Evolutionary conservation across 108 stramenopile species (phyloP), one percentile per base, ranked within the genome.

Genomic region (Cylindrotheca fusiformis): DNA sequence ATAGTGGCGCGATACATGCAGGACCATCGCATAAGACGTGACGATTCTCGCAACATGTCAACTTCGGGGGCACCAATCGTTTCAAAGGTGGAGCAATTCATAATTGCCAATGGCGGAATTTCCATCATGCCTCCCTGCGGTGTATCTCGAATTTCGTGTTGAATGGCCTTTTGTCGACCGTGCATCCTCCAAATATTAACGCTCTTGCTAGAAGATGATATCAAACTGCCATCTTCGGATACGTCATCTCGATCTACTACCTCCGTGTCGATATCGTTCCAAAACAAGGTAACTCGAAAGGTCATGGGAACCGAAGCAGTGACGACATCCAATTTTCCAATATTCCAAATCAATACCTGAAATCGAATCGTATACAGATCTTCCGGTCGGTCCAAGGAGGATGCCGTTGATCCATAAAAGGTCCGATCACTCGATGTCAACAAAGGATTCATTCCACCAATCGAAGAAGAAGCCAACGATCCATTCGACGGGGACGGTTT

Each of bases 71-170:
- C 21, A 3, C 82, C 82, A 17, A 83, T 61, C 12, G 55, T 71
- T 32, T 83, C 78, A 54, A 83, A 83, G 1, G 29, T 52, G 2
- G 50, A 58, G 0, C 67, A 71, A 59, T 83, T 83, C 21, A 83
- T 72, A 50, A 83, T 83, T 22, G 82, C 75, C 1, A 83, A 28
- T 6, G 82, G 75, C 6, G 82, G 82, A 0, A 83, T 68, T 23
- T 83, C 62, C 3, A 63, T 68, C 22, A 45, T 24, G 24, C 53
- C 33, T 29, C 48, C 25, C 23, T 77, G 36, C 14, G 61, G 20
- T 2, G 28, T 59, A 48, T 32, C 44, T 14, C 19, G 14, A 22
- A 46, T 14, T 12, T 69, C 68, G 4, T 69, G 57, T 19, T 24
- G 62, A 1, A 27, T 5, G 8, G 68, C 74, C 5, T 36, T 24